phyloP scores from a whole-genome alignment of 192 early-diverging fungal species.

The Coemansia umbellata region DNA sequence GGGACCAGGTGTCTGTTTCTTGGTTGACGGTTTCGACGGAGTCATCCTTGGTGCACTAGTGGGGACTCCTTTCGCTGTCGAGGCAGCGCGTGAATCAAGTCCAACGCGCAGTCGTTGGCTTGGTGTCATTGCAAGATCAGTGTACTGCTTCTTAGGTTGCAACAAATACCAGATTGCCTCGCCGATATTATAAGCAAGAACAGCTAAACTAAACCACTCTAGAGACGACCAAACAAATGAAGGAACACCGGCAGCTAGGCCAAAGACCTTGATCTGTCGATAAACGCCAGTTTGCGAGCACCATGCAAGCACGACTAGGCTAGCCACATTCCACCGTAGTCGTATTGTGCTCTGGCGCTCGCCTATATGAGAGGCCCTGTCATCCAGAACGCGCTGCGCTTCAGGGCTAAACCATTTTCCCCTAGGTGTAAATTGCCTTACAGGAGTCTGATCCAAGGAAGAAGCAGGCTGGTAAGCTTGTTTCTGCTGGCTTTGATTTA shows the following conservation, averaged over 20 bases:
- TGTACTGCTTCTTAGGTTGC: slow-evolving; percentile 34
- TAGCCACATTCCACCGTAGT: slow-evolving; percentile 44
- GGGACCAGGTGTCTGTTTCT: slow-evolving; percentile 4
- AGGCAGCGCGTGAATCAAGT: slow-evolving; percentile 14
- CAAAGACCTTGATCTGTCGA: slow-evolving; percentile 17
- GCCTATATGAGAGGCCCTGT: slow-evolving; percentile 21
- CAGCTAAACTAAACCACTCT: slow-evolving; percentile 22
- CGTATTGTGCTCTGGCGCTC: slow-evolving; percentile 40
- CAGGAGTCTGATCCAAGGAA: too few relatives aligned
- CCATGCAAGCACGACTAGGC: slow-evolving; percentile 22
- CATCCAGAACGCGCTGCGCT: slow-evolving; percentile 42
- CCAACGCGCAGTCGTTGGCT: slow-evolving; percentile 39
- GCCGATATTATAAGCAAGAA: slow-evolving; percentile 41
- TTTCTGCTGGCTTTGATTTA: background rate
- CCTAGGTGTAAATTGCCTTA: background rate
- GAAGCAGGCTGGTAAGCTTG: too few relatives aligned
- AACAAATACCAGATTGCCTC: slow-evolving; percentile 47
- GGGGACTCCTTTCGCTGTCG: slow-evolving; percentile 11
- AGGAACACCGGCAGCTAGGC: slow-evolving; percentile 9
- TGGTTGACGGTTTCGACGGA: slow-evolving; percentile 9
- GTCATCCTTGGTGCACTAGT: slow-evolving; percentile 35
- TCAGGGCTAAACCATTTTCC: slow-evolving; percentile 43
- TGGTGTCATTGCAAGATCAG: slow-evolving; percentile 31
- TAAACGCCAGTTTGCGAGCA: slow-evolving; percentile 36
- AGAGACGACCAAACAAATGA: slow-evolving; percentile 13